Conservation (phyloP, 2,329 filamentous ascomycete species). For the Cercospora sp. region DNA sequence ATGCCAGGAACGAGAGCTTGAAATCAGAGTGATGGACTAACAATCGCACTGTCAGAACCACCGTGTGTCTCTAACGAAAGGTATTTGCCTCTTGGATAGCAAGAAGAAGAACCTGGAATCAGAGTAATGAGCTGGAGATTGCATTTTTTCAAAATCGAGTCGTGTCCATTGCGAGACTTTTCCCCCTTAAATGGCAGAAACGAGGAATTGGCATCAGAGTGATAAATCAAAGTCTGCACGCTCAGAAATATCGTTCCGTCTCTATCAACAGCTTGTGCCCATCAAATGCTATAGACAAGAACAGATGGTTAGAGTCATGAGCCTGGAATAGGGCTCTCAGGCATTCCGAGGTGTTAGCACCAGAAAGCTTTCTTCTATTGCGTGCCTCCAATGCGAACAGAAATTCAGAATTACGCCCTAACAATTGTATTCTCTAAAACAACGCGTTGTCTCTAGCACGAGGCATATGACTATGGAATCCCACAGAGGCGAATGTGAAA, state of each 20-base stretch:
- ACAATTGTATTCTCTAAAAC: not conserved
- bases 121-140: not conserved
- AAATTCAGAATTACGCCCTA: not conserved
- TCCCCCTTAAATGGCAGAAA: not conserved
- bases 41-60: not conserved
- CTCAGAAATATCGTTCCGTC: not conserved
- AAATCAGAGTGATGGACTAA: not conserved
- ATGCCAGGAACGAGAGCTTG: not conserved
- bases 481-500: not conserved
- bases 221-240: not conserved
- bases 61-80: not conserved
- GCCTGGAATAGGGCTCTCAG: not conserved
- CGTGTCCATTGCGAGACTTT: not conserved
- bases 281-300: not conserved
- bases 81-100: not conserved
- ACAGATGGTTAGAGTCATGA: not conserved
- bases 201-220: not conserved
- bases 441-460: not conserved
- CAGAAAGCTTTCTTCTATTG: not conserved
- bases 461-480: not conserved
- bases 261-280: not conserved
- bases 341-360: not conserved
- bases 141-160: not conserved
- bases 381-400: not conserved
- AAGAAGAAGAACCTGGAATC: not conserved